Conservation (phyloP, 2,329 filamentous ascomycete genomes). For the Fusarium sp. region DNA sequence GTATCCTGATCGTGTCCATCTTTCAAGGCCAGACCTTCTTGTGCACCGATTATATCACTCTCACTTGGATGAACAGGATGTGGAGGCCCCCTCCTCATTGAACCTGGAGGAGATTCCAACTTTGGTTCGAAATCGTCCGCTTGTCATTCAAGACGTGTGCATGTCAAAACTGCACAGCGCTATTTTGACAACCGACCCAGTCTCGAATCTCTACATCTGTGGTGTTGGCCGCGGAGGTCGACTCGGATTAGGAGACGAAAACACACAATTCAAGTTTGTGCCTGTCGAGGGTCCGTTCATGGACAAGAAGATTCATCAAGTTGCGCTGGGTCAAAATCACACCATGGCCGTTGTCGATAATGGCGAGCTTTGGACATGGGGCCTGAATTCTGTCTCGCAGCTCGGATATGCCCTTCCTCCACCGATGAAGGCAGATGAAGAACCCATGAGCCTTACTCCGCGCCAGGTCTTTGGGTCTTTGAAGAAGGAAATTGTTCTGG, state of each 20-base stretch:
- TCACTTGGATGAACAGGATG: slow-evolving; percentile 65
- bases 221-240: slow-evolving; percentile 92
- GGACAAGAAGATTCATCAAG: slow-evolving; percentile 79
- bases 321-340: slow-evolving; percentile 92
- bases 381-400: slow-evolving; percentile 86
- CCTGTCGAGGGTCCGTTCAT: slow-evolving; percentile 82
- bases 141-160: slow-evolving; percentile 83
- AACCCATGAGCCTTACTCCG: slow-evolving; percentile 83
- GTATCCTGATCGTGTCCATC: slow-evolving; percentile 84
- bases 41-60: slow-evolving; percentile 80
- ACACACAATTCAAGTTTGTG: slow-evolving; percentile 86
- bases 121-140: slow-evolving; percentile 76
- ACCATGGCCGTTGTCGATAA: slow-evolving; percentile 85
- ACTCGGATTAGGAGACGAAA: slow-evolving; percentile 89
- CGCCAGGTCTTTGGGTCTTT: slow-evolving; percentile 92
- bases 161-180: slow-evolving; percentile 95
- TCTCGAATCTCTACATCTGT: slow-evolving; percentile 92
- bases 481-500: slow-evolving; percentile 85
- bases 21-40: slow-evolving; percentile 83
- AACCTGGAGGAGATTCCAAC: slow-evolving; percentile 73
- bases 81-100: slow-evolving; percentile 46
- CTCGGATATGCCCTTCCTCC: slow-evolving; percentile 84
- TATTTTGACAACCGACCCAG: slow-evolving; percentile 85
- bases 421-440: slow-evolving; percentile 77
- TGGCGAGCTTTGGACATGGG: slow-evolving; percentile 96